Base-by-base conservation (phyloP, 2,329 filamentous ascomycete genomes). In the Fusarium guadeloupense region DNA sequence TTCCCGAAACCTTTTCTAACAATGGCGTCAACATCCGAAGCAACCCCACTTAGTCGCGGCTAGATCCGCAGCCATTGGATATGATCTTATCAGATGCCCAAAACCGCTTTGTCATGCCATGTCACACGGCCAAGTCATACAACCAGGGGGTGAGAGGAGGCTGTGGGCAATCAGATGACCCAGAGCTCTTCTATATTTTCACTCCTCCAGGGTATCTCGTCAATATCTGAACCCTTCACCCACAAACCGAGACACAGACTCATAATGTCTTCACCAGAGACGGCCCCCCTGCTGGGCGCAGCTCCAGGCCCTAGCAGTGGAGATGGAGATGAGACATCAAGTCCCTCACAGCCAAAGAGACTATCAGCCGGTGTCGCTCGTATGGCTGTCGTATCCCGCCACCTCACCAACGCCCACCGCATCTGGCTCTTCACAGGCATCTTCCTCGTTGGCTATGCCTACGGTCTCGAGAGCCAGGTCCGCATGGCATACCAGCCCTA, bases 401-500 rank as follows among this genome's bases (percentile, higher is more conserved):
- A 80, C 34, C 76, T 86, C 16, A 80, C 78, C 0, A 54, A 71
- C 1, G 55, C 69, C 4, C 80, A 86, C 62, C 80, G 83, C 2
- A 66, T 80, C 13, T 76, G 78, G 57, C 76, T 88, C 41, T 87
- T 87, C 64, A 66, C 80, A 25, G 79, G 82, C 20, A 79, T 88
- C 48, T 88, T 88, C 68, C 66, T 88, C 17, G 77, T 87, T 40
- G 81, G 84, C 3, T 89, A 86, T 67, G 83, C 83, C 6, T 88
- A 87, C 65, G 83, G 83, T 0, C 74, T 87, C 23, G 83, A 87
- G 68, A 79, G 79, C 21, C 80, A 77, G 8, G 76, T 85, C 25
- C 78, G 84, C 3, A 75, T 73, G 13, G 77, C 79, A 2, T 86
- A 85, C 66, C 81, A 84, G 75, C 80, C 85, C 1, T 77, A 79